These are phyloP conservation scores for Asterella californica DNA, from an alignment of 225 moss, liverwort and hornwort genomes.

Conservation along the genomic window DNA sequence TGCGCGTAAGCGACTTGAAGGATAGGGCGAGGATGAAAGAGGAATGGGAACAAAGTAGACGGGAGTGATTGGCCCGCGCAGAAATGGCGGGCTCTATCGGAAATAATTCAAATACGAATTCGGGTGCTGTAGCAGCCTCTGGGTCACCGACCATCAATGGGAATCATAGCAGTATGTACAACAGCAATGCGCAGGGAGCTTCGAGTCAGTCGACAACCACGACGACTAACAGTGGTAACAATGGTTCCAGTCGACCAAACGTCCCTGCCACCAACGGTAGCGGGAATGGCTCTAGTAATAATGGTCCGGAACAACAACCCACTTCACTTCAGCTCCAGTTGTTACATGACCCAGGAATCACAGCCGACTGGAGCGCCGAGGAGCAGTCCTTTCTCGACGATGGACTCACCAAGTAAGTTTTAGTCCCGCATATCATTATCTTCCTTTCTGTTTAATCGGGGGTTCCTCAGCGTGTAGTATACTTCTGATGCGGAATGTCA, in stretches of 20 bases:
- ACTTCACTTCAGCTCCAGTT: conserved; percentile 36
- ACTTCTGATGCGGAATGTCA: too few relatives aligned
- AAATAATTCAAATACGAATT: conserved; percentile 1
- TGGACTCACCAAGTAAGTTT: conserved; percentile 39
- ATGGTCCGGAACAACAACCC: neutral
- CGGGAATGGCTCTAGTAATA: conserved; percentile 10
- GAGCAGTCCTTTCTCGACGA: conserved; percentile 47
- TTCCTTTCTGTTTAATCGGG: too few relatives aligned
- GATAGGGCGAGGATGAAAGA: neutral
- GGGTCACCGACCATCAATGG: conserved; percentile 27
- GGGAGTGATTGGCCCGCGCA: conserved; percentile 32
- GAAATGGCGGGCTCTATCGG: conserved; percentile 29
- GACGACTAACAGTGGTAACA: conserved; percentile 22
- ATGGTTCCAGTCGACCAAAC: conserved; percentile 21
- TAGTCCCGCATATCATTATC: neutral
- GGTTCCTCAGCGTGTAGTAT: too few relatives aligned
- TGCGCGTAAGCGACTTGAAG: neutral
- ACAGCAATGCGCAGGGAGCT: conserved; percentile 12
- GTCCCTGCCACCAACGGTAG: conserved; percentile 26
- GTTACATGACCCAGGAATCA: conserved; percentile 46
- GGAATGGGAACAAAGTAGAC: conserved; percentile 1
- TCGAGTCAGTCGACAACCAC: conserved; percentile 24
- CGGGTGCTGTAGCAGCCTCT: neutral
- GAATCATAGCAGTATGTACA: conserved; percentile 26
- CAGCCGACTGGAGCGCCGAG: conserved; percentile 45